A percentile compares a stretch with the other conserved stretches of the same genome.
phyloP scores from a whole-genome alignment of 1,139 yeast genomes.

The Magnusiomyces tetraspermus region DNA sequence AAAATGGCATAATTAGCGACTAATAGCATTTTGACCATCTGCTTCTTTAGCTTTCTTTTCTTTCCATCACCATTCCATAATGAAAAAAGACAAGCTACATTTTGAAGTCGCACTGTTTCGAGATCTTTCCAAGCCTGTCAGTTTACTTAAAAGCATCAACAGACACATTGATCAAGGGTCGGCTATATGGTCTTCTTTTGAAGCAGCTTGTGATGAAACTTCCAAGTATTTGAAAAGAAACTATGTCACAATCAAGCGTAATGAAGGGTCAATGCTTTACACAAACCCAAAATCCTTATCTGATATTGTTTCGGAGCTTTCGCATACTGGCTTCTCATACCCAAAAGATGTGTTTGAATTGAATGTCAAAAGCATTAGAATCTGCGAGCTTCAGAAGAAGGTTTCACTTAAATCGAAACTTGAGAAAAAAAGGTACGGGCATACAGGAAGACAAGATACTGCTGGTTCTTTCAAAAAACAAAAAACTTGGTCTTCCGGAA shows the following conservation, averaged over 20 bases:
- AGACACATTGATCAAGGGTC: no score
- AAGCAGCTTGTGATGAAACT: background rate
- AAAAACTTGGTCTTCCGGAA: background rate
- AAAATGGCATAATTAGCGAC: no score
- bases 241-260: slow-evolving; percentile 2
- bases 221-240: background rate
- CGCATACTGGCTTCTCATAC: background rate
- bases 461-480: background rate
- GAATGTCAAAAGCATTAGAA: background rate
- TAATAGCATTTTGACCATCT: no score
- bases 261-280: background rate
- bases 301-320: background rate
- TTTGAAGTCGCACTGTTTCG: background rate
- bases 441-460: background rate
- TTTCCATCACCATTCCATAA: background rate
- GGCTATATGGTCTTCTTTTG: background rate
- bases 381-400: slow-evolving; percentile 1
- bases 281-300: background rate
- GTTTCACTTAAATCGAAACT: background rate
- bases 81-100: background rate
- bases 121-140: background rate
- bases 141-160: no score
- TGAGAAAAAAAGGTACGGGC: background rate
- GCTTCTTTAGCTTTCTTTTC: no score
- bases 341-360: background rate